A percentile compares a stretch with the other conserved stretches of the same genome.
phyloP scores from a whole-genome alignment of 2,329 filamentous ascomycete species.

The Thyridium curvatum region DNA sequence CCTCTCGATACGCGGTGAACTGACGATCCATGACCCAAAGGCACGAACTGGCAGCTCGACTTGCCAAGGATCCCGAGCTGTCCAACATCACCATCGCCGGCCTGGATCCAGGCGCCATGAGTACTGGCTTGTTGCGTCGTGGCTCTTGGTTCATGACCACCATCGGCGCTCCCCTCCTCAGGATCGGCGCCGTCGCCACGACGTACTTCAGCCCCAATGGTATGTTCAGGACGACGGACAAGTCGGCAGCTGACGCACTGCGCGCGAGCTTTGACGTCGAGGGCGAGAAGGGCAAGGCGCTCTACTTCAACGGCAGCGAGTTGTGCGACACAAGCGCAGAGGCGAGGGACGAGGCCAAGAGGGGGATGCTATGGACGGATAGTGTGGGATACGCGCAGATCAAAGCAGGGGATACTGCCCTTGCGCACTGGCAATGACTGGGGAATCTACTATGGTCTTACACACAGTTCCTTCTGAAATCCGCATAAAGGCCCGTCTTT shows the following conservation, averaged over 20 bases:
- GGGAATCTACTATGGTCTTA: no score
- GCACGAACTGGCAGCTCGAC: slow-evolving; percentile 15
- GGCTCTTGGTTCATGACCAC: slow-evolving; percentile 13
- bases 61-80: slow-evolving; percentile 12
- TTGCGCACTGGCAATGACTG: slow-evolving; percentile 17
- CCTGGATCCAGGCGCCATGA: slow-evolving; percentile 20
- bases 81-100: slow-evolving; percentile 17
- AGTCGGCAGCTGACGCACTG: slow-evolving; percentile 19
- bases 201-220: slow-evolving; percentile 16
- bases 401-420: slow-evolving; percentile 18
- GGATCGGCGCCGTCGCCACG: background rate
- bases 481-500: no score
- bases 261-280: slow-evolving; percentile 15
- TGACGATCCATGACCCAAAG: slow-evolving; percentile 1
- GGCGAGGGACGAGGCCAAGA: slow-evolving; percentile 19
- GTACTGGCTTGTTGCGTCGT: slow-evolving; percentile 14
- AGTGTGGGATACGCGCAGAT: slow-evolving; percentile 16
- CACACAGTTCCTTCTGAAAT: no score
- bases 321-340: slow-evolving; percentile 12
- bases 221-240: slow-evolving; percentile 13
- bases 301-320: slow-evolving; percentile 21
- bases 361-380: slow-evolving; percentile 19
- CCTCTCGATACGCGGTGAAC: background rate
- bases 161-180: slow-evolving; percentile 9
- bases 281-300: slow-evolving; percentile 19